phyloP scores from a whole-genome alignment of 495 filamentous ascomycete genomes.

The Tuber indicum region DNA sequence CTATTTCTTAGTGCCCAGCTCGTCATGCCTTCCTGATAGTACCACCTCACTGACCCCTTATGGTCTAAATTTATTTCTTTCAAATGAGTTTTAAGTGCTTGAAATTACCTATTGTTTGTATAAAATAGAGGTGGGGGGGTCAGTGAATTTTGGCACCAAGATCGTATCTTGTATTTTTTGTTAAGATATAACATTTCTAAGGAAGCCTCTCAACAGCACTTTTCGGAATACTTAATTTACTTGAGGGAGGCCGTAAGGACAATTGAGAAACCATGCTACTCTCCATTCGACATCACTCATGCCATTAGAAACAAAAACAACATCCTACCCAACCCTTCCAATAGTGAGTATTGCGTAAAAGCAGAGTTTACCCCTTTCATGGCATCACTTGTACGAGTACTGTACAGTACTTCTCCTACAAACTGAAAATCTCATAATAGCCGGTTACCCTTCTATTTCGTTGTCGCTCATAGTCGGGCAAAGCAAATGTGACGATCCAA shows the following conservation, averaged over 20 bases:
- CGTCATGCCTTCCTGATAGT: too few relatives aligned
- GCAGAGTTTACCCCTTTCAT: not conserved
- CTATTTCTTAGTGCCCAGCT: too few relatives aligned
- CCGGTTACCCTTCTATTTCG: too few relatives aligned
- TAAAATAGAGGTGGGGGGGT: too few relatives aligned
- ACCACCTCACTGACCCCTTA: too few relatives aligned
- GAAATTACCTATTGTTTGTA: too few relatives aligned
- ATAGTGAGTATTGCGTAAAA: not conserved
- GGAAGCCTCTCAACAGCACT: not conserved
- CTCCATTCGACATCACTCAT: not conserved
- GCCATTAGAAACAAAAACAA: not conserved
- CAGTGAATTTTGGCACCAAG: not conserved
- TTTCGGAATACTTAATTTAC: not conserved
- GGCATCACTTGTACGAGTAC: not conserved
- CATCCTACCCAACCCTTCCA: not conserved
- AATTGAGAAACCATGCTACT: not conserved
- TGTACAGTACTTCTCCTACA: not conserved
- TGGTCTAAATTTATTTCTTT: too few relatives aligned
- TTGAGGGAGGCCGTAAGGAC: not conserved
- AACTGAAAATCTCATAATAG: not conserved
- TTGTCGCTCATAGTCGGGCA: too few relatives aligned
- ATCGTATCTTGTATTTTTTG: not conserved
- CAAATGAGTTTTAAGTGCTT: too few relatives aligned
- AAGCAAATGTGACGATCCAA: too few relatives aligned
- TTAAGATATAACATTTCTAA: not conserved